Conservation (phyloP, 306 rosid genomes). For the Corylus heterophylla region DNA sequence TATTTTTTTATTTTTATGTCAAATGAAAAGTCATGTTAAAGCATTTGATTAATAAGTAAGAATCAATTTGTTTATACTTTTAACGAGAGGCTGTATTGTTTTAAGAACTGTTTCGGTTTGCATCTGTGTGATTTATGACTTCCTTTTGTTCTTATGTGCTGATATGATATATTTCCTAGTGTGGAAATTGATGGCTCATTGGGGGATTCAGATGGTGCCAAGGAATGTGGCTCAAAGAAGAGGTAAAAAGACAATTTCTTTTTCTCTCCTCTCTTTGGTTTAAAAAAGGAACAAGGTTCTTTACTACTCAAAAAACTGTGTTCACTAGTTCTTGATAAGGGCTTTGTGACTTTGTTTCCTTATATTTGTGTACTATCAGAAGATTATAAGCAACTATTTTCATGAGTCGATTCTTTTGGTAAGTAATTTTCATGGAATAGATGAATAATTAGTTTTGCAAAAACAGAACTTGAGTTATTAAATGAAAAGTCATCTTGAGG, state of each 20-base stretch:
- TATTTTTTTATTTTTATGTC: neutral
- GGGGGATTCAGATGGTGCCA: conserved; percentile 65
- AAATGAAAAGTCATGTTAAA: neutral
- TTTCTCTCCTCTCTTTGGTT: neutral
- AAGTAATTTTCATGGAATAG: neutral
- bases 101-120: neutral
- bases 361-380: neutral
- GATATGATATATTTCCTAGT: conserved; percentile 39
- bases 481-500: neutral
- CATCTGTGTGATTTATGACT: conserved; percentile 23
- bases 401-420: neutral
- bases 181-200: conserved; percentile 72
- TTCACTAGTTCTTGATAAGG: neutral
- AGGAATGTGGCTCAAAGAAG: conserved; percentile 77
- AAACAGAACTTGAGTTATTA: neutral
- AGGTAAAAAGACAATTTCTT: conserved; percentile 42
- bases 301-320: neutral
- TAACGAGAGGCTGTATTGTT: neutral
- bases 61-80: neutral
- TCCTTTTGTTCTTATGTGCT: conserved; percentile 21
- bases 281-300: neutral
- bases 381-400: neutral
- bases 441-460: neutral
- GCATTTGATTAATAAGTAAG: neutral
- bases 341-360: neutral